Percentiles rank a stretch among this genome's conserved stretches.
These are phyloP conservation scores for Gillenia trifoliata DNA, from an alignment of 306 rosid species.

Conservation along the genomic window DNA sequence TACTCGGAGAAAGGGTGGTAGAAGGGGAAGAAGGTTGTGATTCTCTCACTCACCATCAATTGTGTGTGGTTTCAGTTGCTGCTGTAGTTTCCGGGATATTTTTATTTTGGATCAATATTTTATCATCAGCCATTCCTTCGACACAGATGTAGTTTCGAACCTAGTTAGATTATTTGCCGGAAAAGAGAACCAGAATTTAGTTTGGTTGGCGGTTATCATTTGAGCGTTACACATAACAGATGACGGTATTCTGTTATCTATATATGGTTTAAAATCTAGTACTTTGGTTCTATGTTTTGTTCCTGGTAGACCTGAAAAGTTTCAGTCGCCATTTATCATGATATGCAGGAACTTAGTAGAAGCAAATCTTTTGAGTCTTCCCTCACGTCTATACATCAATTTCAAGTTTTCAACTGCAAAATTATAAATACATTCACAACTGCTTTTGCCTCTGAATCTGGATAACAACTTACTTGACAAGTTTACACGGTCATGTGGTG, in stretches of 20 bases:
- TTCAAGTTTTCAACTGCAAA: no score
- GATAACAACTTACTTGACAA: no score
- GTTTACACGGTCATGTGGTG: no score
- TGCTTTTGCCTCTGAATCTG: no score
- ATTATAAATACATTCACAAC: no score
- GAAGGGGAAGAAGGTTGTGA: conserved; percentile 49
- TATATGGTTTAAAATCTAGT: background rate
- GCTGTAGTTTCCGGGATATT: background rate
- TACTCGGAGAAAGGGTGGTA: conserved; percentile 52
- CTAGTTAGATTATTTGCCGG: background rate
- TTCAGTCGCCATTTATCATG: no score
- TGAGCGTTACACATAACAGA: background rate
- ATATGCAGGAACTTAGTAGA: no score
- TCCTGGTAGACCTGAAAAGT: no score
- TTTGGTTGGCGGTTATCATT: conserved; percentile 5
- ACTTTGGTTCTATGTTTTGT: background rate
- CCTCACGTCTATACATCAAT: no score
- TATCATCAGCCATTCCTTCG: background rate
- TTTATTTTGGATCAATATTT: background rate
- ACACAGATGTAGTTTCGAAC: background rate
- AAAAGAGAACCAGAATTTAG: background rate
- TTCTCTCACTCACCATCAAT: background rate
- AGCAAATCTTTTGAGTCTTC: no score
- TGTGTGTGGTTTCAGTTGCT: background rate
- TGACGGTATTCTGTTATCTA: background rate